Evolutionary conservation across 2,329 filamentous ascomycete genomes (phyloP), one percentile per base, ranked within the genome.

Genomic region (Alternaria viburni): DNA sequence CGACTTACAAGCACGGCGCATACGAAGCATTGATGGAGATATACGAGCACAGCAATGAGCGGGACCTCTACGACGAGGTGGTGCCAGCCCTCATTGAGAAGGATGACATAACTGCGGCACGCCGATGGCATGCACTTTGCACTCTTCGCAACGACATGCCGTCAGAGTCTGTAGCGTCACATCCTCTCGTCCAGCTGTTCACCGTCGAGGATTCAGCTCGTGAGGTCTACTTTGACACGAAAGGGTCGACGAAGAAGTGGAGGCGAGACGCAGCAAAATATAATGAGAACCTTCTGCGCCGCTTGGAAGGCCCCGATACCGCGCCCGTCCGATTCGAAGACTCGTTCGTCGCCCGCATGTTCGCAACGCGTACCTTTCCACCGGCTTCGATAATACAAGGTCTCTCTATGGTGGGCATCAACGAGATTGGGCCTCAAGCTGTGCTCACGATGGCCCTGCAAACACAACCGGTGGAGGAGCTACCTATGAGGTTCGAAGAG

Each of bases 371-470:
- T 61, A 91, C 92, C 77, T 86, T 96, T 21, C 87, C 90, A 1
- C 83, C 93, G 10, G 89, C 94, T 59, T 87, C 90, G 68, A 88
- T 93, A 25, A 88, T 96, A 58, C 87, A 87, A 32, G 86, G 91
- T 7, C 82, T 96, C 17, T 84, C 86, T 59, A 88, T 91, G 71
- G 86, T 97, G 55, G 91, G 91, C 3, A 83, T 96, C 6, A 84
- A 88, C 51, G 82, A 84, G 36, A 90, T 97, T 65, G 93, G 93
- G 0, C 90, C 93, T 0, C 81, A 91, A 17, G 91, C 93, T 5
- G 77, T 97, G 19, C 91, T 93, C 67, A 90, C 94, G 49, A 88
- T 97, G 77, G 92, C 90, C 4, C 78, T 91, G 11, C 86, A 92
- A 71, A 87, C 91, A 56, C 77, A 82, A 2, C 85, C 85, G 10